phyloP scores from a whole-genome alignment of 2,329 filamentous ascomycete species.

The Ceratocystis ficicola region DNA sequence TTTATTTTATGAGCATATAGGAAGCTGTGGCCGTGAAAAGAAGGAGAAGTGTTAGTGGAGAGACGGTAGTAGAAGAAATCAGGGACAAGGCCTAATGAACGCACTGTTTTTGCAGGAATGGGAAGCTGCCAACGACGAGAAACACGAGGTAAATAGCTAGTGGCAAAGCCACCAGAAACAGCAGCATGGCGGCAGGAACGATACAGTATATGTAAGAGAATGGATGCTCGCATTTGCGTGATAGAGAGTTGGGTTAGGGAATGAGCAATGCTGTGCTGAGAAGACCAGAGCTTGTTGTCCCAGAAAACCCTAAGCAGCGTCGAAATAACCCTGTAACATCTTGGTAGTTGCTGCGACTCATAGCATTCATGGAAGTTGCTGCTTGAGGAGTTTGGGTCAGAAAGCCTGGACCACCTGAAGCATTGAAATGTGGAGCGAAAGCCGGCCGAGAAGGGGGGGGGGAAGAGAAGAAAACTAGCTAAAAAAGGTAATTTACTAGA shows the following conservation, averaged over 20 bases:
- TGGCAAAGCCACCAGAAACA: conserved; percentile 14
- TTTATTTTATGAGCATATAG: conserved; percentile 76
- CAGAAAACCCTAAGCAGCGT: too few species aligned
- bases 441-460: not conserved
- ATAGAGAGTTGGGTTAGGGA: not conserved
- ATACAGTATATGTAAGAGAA: not conserved
- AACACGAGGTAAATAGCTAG: conserved; percentile 51
- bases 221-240: not conserved
- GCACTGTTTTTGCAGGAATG: conserved; percentile 70
- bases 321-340: too few species aligned
- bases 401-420: not conserved
- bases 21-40: conserved; percentile 50
- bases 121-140: conserved; percentile 52
- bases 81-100: conserved; percentile 25
- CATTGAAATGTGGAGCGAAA: not conserved
- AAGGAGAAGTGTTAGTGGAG: conserved; percentile 22
- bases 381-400: not conserved
- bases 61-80: too few species aligned
- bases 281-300: too few species aligned
- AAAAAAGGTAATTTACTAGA: not conserved
- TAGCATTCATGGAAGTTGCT: not conserved
- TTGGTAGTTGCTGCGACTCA: not conserved
- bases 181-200: not conserved
- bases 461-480: not conserved
- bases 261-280: not conserved